Conservation (phyloP, 441 rosid species). For the Arabidopsis hybrid region DNA sequence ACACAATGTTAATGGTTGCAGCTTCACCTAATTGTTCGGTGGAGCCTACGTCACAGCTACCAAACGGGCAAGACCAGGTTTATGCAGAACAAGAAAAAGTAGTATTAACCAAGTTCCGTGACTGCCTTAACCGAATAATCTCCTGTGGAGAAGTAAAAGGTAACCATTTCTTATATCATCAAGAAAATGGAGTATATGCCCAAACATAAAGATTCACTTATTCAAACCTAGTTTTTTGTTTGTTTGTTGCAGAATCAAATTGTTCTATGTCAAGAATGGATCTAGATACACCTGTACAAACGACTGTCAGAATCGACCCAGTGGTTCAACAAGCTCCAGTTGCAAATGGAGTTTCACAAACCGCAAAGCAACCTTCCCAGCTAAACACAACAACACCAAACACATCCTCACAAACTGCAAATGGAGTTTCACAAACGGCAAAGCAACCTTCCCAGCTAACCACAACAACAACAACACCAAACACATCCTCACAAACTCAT, state of each 20-base stretch:
- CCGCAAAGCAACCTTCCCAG: conserved; percentile 30
- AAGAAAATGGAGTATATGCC: background rate
- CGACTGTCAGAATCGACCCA: conserved; percentile 34
- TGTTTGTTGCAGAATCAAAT: conserved; percentile 45
- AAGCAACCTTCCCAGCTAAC: no score
- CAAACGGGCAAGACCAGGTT: conserved; percentile 64
- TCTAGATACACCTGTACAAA: conserved; percentile 30
- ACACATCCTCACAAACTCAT: conserved; percentile 26
- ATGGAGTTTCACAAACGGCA: background rate
- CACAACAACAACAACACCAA: conserved; percentile 21
- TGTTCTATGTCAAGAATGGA: conserved; percentile 41
- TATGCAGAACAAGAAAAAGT: conserved; percentile 87
- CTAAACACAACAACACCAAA: conserved; percentile 18
- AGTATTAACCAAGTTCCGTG: conserved; percentile 78
- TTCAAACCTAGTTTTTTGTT: conserved; percentile 21
- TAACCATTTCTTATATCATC: conserved; percentile 41
- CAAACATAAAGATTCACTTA: conserved; percentile 18
- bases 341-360: conserved; percentile 40
- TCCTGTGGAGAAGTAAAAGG: conserved; percentile 88
- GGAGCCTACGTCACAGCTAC: conserved; percentile 57
- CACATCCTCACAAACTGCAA: no score
- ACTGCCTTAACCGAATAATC: conserved; percentile 88
- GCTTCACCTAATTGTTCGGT: conserved; percentile 57
- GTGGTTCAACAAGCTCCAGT: conserved; percentile 40
- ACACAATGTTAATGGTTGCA: conserved; percentile 58